Evolutionary conservation across 2,329 filamentous ascomycete species (phyloP).

Genomic region (Penicillium aurantiogriseum): DNA sequence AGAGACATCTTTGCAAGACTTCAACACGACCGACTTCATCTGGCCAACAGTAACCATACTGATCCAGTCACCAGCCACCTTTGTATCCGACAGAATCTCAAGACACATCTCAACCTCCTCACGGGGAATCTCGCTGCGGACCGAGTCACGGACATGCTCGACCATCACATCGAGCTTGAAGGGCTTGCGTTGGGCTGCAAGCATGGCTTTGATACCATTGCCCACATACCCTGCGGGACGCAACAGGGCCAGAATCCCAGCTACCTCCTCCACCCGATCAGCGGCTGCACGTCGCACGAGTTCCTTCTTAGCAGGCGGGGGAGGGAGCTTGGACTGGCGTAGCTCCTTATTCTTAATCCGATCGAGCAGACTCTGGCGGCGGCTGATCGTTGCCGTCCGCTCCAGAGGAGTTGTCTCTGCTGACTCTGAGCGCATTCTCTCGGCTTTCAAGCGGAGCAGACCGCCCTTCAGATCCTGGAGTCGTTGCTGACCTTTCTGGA

Average conservation of each 20-base stretch:
- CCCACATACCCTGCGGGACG: constrained; percentile 37
- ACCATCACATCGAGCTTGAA: constrained; percentile 65
- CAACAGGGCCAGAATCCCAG: constrained; percentile 66
- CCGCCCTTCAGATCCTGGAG: constrained; percentile 43
- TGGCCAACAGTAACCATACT: constrained; percentile 48
- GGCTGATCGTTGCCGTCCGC: constrained; percentile 30
- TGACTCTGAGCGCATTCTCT: constrained; percentile 28
- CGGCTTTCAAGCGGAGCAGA: constrained; percentile 37
- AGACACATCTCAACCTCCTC: constrained; percentile 51
- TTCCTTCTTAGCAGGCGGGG: constrained; percentile 52
- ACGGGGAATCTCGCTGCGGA: constrained; percentile 51
- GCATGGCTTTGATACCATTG: constrained; percentile 29
- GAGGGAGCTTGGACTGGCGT: constrained; percentile 47
- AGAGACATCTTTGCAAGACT: constrained; percentile 39
- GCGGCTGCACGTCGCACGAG: constrained; percentile 64
- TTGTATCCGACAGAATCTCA: constrained; percentile 47
- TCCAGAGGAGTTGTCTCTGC: constrained; percentile 25
- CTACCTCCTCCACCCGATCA: constrained; percentile 66
- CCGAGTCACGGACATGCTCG: constrained; percentile 66
- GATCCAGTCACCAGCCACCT: constrained; percentile 51
- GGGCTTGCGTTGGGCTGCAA: constrained; percentile 54
- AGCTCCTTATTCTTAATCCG: constrained; percentile 70
- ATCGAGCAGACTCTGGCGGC: constrained; percentile 67
- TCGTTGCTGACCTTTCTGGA: constrained; percentile 42
- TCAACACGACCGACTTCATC: constrained; percentile 48